These are phyloP conservation scores for Trichosanthes truncata DNA, from an alignment of 306 rosid genomes.

Conservation along the genomic window DNA sequence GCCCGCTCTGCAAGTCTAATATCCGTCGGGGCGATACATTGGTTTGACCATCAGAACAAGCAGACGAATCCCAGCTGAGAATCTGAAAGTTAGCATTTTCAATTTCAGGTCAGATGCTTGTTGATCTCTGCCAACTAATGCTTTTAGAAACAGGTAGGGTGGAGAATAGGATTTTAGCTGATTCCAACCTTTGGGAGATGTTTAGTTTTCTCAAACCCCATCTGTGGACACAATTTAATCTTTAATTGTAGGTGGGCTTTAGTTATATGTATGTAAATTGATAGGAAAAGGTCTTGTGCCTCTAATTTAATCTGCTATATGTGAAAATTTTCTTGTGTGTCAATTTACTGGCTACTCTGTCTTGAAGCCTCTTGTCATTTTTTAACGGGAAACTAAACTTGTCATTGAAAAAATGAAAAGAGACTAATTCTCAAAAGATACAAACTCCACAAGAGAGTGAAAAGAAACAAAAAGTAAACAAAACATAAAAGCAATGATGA, in stretches of 20 bases:
- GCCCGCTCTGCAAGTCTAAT: slow-evolving; percentile 77
- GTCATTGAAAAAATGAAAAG: too few species aligned
- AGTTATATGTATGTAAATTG: slow-evolving; percentile 4
- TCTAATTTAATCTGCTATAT: slow-evolving; percentile 2
- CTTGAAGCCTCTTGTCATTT: background rate
- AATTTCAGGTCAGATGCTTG: slow-evolving; percentile 8
- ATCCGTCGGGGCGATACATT: slow-evolving; percentile 56
- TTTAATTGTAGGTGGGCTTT: background rate
- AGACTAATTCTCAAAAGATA: too few species aligned
- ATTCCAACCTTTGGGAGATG: background rate
- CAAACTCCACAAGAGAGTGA: too few species aligned
- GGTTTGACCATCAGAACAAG: slow-evolving; percentile 33
- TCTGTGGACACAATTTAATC: background rate
- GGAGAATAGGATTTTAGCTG: background rate
- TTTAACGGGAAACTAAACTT: too few species aligned
- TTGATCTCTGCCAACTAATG: slow-evolving; percentile 8
- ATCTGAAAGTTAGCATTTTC: background rate
- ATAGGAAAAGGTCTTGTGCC: slow-evolving; percentile 2
- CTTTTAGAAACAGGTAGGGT: slow-evolving; percentile 1
- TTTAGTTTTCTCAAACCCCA: slow-evolving; percentile 1
- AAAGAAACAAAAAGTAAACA: too few species aligned
- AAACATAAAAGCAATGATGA: background rate
- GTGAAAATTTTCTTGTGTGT: background rate
- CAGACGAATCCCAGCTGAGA: background rate
- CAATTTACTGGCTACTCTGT: background rate